phyloP scores from a whole-genome alignment of 1,284 basidiomycete species.

The Leccinum pallidistipes region DNA sequence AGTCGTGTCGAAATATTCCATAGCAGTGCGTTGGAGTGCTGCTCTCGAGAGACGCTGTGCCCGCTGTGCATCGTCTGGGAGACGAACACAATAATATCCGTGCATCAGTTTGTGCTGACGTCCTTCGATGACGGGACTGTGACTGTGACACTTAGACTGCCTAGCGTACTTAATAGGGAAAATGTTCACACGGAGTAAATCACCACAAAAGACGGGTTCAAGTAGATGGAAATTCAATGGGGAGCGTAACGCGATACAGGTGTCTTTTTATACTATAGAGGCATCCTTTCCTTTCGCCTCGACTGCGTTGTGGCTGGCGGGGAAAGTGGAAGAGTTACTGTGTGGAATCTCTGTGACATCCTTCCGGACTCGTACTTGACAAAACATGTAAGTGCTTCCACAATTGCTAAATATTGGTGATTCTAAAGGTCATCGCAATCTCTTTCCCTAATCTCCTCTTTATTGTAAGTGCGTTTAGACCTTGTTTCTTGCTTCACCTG shows the following conservation, averaged over 20 bases:
- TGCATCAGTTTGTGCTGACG: constrained; percentile 44
- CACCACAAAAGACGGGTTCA: no score
- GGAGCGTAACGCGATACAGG: no score
- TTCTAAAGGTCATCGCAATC: neutral
- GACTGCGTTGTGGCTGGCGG: no score
- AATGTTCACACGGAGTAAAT: no score
- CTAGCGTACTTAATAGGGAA: no score
- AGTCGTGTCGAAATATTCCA: constrained; percentile 47
- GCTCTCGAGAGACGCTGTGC: constrained; percentile 35
- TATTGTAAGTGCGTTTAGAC: neutral
- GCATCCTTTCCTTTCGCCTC: no score
- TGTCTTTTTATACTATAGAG: no score
- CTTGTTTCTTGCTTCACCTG: neutral
- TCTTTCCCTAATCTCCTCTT: neutral
- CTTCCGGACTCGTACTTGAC: neutral
- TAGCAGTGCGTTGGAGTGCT: constrained; percentile 42
- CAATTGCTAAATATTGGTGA: no score
- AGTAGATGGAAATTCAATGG: no score
- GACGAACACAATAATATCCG: constrained; percentile 67
- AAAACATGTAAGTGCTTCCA: neutral
- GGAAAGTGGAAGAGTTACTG: no score
- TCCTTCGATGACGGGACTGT: constrained; percentile 45
- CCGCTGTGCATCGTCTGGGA: constrained; percentile 47
- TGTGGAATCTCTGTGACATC: neutral
- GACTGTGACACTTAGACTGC: no score